Evolutionary conservation across 495 filamentous ascomycete species (phyloP).

Genomic region (Aspergillus indologenus): DNA sequence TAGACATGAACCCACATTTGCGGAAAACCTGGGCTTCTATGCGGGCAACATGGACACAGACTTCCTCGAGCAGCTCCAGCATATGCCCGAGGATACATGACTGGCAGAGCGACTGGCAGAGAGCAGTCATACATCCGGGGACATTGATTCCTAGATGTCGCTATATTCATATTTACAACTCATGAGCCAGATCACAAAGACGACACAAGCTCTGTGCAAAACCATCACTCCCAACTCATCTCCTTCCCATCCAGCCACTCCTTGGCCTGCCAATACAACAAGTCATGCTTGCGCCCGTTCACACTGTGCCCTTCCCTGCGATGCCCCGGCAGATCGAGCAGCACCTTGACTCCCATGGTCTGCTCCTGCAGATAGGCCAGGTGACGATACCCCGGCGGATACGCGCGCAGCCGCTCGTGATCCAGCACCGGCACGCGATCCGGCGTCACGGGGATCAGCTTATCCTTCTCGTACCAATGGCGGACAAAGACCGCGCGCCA

Average conservation of each 20-base stretch:
- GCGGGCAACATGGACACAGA: conserved; percentile 26
- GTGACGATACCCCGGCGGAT: conserved; percentile 57
- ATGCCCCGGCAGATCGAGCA: conserved; percentile 47
- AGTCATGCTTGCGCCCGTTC: conserved; percentile 44
- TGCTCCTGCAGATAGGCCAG: conserved; percentile 50
- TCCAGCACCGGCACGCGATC: conserved; percentile 46
- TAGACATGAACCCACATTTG: conserved; percentile 26
- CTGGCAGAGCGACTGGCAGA: too few species aligned
- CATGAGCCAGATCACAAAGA: too few species aligned
- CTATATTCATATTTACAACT: too few species aligned
- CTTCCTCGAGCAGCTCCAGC: conserved; percentile 25
- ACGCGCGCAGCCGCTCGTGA: conserved; percentile 44
- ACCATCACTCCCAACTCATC: conserved; percentile 20
- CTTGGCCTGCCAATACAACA: conserved; percentile 43
- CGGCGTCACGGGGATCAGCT: conserved; percentile 56
- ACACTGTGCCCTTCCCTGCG: conserved; percentile 37
- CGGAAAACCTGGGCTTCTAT: conserved; percentile 29
- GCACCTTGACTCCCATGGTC: conserved; percentile 42
- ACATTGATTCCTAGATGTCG: too few species aligned
- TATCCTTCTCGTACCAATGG: conserved; percentile 70
- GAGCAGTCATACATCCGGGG: too few species aligned
- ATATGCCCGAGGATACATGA: neutral
- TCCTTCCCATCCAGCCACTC: conserved; percentile 46
- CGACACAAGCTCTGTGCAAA: conserved; percentile 41
- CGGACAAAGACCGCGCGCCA: conserved; percentile 62